Evolutionary conservation across 805 yeast species (phyloP), one percentile per base, ranked within the genome.

Genomic region (Suhomyces pyralidae): DNA sequence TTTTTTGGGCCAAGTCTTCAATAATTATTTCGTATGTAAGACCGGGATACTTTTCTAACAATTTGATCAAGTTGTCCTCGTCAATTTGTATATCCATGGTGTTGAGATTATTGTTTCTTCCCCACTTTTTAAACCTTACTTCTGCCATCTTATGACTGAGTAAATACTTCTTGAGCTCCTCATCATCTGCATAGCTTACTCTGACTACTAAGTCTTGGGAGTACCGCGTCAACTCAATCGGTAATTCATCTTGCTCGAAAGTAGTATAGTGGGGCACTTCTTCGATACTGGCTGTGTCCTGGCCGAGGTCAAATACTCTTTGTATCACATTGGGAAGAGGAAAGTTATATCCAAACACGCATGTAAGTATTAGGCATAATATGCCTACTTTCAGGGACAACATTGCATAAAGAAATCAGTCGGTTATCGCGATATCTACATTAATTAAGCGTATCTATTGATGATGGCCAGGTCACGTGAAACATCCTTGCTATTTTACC

Each of bases 1-100:
- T 74, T 0, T 79, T 69, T 58, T 81, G 83, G 1, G 87, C 76
- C 51, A 87, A 69, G 62, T 87, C 87, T 0, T 70, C 72, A 45
- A 87, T 77, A 12, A 85, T 67, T 3, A 81, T 62, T n/a, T 70
- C 59, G 56, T 75, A 65, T 0, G 68, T 58, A 22, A 70, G 59
- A 12, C 24, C 30, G n/a, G 69, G 64, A 48, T 58, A 60, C 38
- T 52, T 48, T 36, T 58, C 50, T 10, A 68, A 48, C n/a, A 73
- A 55, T 14, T 56, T 54, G 0, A 55, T 19, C 38, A 71, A 67
- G 44, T 59, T 50, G 0, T 51, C 55, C 30, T 54, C 45, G 9
- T 60, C 48, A 5, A 68, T 58, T 49, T 71, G 70, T 5, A 84
- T 53, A 62, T 85, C 90, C 14, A 81, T 68, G 32, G 78, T 83